These are phyloP conservation scores for Achaetomium macrosporum DNA, from an alignment of 2,329 filamentous ascomycete genomes.

Conservation along the genomic window DNA sequence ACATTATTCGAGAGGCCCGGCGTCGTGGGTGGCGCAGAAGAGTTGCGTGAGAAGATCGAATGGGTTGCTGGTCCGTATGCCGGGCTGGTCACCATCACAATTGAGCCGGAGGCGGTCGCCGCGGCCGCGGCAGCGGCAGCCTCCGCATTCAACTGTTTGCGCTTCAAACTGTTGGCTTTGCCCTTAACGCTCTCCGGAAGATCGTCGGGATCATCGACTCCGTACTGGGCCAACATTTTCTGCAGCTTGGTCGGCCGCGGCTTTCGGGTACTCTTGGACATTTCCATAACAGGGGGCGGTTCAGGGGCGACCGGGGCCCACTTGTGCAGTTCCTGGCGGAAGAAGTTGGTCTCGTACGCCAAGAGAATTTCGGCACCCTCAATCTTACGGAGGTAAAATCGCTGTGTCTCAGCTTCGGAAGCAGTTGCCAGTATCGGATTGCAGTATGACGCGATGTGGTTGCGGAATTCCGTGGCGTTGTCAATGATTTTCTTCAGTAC, in stretches of 20 bases:
- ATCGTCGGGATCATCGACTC: constrained; percentile 85
- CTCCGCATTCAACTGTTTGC: constrained; percentile 61
- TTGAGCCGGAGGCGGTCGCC: constrained; percentile 23
- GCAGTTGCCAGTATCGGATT: constrained; percentile 75
- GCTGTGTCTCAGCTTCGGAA: constrained; percentile 80
- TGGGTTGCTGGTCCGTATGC: constrained; percentile 30
- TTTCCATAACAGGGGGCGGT: constrained; percentile 77
- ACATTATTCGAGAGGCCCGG: constrained; percentile 31
- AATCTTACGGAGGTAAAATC: constrained; percentile 95
- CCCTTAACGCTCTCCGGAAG: constrained; percentile 76
- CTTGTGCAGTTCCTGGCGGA: constrained; percentile 90
- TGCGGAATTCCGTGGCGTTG: constrained; percentile 76
- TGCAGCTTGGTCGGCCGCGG: constrained; percentile 94
- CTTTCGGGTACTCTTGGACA: constrained; percentile 88
- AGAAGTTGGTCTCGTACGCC: constrained; percentile 92
- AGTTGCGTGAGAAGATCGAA: constrained; percentile 32
- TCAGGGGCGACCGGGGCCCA: constrained; percentile 87
- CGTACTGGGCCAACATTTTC: constrained; percentile 84
- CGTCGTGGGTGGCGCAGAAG: constrained; percentile 34
- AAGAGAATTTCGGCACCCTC: constrained; percentile 93
- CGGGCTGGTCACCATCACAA: constrained; percentile 29
- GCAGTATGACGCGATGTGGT: constrained; percentile 73
- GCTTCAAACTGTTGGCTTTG: constrained; percentile 67
- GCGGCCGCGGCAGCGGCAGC: constrained; percentile 40
- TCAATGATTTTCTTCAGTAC: constrained; percentile 80